phyloP scores from a whole-genome alignment of 495 filamentous ascomycete genomes.

The Trichoderma orchidacearum region DNA sequence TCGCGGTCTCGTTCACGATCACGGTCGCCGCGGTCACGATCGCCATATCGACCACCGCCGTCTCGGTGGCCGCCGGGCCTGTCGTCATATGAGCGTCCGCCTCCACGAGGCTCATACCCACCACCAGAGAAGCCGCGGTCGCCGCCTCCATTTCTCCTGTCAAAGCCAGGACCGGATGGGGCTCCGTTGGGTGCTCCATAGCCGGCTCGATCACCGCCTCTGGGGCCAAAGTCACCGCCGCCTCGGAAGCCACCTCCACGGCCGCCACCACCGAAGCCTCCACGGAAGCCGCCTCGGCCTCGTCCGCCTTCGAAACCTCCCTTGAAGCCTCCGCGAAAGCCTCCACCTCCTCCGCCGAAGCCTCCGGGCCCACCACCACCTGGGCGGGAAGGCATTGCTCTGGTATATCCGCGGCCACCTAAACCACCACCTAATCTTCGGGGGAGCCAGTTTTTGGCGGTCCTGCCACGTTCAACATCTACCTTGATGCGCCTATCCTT shows the following conservation, averaged over 20 bases:
- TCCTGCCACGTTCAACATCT: conserved; percentile 92
- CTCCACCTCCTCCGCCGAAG: conserved; percentile 42
- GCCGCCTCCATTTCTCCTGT: conserved; percentile 36
- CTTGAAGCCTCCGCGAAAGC: conserved; percentile 39
- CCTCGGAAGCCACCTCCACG: conserved; percentile 45
- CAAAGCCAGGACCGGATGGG: conserved; percentile 64
- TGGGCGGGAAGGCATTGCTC: conserved; percentile 61
- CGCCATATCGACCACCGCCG: conserved; percentile 46
- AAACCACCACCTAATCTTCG: conserved; percentile 84
- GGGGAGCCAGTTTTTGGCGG: conserved; percentile 88
- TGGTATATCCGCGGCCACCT: conserved; percentile 87
- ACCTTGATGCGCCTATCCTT: conserved; percentile 85
- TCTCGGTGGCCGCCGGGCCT: conserved; percentile 25
- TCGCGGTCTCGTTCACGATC: conserved; percentile 45
- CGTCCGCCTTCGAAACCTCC: conserved; percentile 41
- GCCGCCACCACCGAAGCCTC: conserved; percentile 41
- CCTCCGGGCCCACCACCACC: conserved; percentile 57
- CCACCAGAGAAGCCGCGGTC: conserved; percentile 31
- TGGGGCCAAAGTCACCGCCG: conserved; percentile 26
- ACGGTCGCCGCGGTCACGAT: conserved; percentile 43
- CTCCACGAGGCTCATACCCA: conserved; percentile 45
- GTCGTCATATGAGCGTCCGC: conserved; percentile 49
- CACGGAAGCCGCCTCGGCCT: conserved; percentile 47
- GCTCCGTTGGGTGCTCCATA: conserved; percentile 57
- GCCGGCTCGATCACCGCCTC: conserved; percentile 10